Conservation (phyloP, 495 filamentous ascomycete species). For the Neurospora intermedia region DNA sequence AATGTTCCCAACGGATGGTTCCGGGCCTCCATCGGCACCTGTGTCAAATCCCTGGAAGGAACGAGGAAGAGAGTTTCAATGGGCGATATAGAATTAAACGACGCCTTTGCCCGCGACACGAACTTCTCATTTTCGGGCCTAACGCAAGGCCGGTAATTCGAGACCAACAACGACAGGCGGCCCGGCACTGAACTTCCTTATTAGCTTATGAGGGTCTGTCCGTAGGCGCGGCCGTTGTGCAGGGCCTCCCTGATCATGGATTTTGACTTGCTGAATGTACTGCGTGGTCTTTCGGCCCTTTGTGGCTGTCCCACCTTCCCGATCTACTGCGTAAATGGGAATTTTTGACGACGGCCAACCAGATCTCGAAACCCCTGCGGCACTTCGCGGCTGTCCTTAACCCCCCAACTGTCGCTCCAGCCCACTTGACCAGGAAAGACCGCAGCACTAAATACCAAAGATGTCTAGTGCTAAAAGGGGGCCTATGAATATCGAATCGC, state of each 20-base stretch:
- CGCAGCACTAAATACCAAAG: background rate
- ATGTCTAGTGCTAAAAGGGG: background rate
- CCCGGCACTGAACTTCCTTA: background rate
- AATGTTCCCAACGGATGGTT: background rate
- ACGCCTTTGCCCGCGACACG: background rate
- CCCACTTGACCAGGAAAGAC: background rate
- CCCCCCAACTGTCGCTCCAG: background rate
- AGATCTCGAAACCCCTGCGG: background rate
- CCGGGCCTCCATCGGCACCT: background rate
- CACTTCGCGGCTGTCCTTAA: background rate
- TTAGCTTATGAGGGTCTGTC: background rate
- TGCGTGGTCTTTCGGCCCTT: background rate
- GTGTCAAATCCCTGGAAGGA: background rate
- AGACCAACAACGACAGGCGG: background rate
- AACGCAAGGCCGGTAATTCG: background rate
- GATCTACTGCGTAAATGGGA: background rate
- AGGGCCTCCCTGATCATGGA: background rate
- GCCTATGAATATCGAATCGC: background rate
- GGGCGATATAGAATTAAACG: background rate
- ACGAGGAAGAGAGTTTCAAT: background rate
- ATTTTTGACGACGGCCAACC: constrained; percentile 2
- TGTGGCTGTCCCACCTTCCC: constrained; percentile 1
- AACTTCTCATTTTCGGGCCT: background rate
- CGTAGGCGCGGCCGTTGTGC: background rate
- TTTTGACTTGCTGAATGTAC: background rate